Base-by-base conservation (phyloP, 805 yeast species). In the Metahyphopichia silvanorum region DNA sequence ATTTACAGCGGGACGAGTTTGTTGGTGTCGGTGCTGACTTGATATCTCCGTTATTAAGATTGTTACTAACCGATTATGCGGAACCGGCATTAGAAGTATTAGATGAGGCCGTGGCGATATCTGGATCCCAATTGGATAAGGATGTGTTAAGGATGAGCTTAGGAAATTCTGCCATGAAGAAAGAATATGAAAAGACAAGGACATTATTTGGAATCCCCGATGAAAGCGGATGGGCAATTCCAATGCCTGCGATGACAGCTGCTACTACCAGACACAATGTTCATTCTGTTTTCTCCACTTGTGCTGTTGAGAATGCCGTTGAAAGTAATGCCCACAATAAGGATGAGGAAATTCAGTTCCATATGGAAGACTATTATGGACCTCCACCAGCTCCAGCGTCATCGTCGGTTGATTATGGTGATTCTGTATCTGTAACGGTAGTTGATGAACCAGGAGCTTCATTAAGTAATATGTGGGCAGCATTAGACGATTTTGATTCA, bases 181-280 rank as follows among this genome's bases (percentile, higher is more conserved):
- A 82, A 42, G 94, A 86, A 42, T 84, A 82, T 51, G 96, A 85
- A 43, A 80, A 77, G 44, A 82, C 93, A 3, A 88, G 93, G 0
- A 87, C 97, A 0, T 64, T 93, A 34, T 94, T 88, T 63, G 98
- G 98, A 11, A 80, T 91, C 16, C 98, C 98, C 0, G 91, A 85
- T 40, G 95, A 86, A 9, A 79, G 83, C 49, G 99, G 99, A 1
- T 93, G 99, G 99, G 82, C 96, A 0, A 79, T 94, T 31, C 95
- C 98, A 2, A 84, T 86, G 91, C 96, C 98, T 2, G 86, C 91
- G 0, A 78, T 87, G 26, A 82, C 93, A 2, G 87, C 96, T 0
- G 83, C 95, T 0, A 76, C 85, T 11, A 86, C 98, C 1, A 68
- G 97, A 43, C 86, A 86, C 52, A 93, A 93, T 49, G 94, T 93